Base-by-base conservation (phyloP, 371 early-diverging fungal species). In the Gilbertella persicaria region DNA sequence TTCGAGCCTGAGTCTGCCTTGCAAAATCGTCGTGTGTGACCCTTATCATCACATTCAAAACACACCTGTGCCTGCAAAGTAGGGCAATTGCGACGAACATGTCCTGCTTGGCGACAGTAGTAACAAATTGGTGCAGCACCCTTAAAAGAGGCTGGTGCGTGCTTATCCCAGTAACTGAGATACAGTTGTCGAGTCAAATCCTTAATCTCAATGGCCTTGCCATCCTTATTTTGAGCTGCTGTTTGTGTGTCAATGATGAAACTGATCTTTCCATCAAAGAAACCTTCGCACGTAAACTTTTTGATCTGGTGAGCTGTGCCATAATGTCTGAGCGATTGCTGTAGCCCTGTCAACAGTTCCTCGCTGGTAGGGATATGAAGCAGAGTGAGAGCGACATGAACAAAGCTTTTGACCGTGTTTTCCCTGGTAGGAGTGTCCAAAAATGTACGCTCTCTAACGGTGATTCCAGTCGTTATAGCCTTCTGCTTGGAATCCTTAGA, bases 21-120 rank as follows among this genome's bases (percentile, higher is more conserved):
- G 9, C 28, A 28, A 28, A 28, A 28, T 5, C 28, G 28, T 5
- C 28, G 28, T 28, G 28, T 28, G 9, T 28, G 28, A 5, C 28
- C 28, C 9, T 4, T 28, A 28, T 28, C 5, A 9, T 9, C 28
- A 28, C 28, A 28, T 4, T 9, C 28, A 28, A 28, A 28, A 9
- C 28, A 28, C 28, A 28, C 28, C 28, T 28, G 28, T 5, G 4
- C 28, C 28, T 28, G 4, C 4, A 28, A 9, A 4, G 4, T 28
- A 28, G 28, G 28, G 28, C 28, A 28, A 28, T 28, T 9, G 5
- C 28, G 28, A 5, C 28, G 28, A n/a, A 48, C 19, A 24, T 48
- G 48, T 13, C 48, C 38, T n/a, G 21, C 36, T 24, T 48, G 16
- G 12, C 37, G 4, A 35, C 48, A 48, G 13, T 36, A 48, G 24